Base-by-base conservation (phyloP, 2,329 filamentous ascomycete genomes). In the Mycosphaerella sp. region DNA sequence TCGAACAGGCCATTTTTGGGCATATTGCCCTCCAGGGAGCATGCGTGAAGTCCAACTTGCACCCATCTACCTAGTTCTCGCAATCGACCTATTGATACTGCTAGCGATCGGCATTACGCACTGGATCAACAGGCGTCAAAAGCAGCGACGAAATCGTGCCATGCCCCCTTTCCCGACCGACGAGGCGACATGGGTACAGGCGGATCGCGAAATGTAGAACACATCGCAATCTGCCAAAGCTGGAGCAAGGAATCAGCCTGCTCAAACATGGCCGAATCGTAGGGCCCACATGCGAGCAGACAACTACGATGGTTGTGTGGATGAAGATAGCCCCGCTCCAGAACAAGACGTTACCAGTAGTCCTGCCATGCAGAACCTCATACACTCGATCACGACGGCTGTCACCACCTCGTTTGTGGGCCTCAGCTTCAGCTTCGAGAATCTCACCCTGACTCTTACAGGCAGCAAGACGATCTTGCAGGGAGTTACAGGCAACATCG, bases 401-500 rank as follows among this genome's bases (percentile, higher is more conserved):
- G 77, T 79, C 1, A 75, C 78, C 34, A 76, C 74, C 1, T 70
- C 73, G 5, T 73, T 74, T 26, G 77, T 81, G 55, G 79, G 79
- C 2, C 67, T 82, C 14, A 77, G 74, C 2, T 81, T 82, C 60
- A 72, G 74, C 21, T 82, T 80, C 55, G 68, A 74, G 4, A 70
- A 77, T 39, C 69, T 82, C 2, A 70, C 70, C 23, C 63, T 60
- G 53, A 45, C 54, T 12, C 63, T 61, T 7, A 57, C 48, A 17
- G 46, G 45, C 7, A 57, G 56, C 14, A 63, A 65, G 53, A 74
- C 70, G 48, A 76, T 82, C 48, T 68, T 82, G 4, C 73, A 76
- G 46, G 75, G 77, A 10, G 75, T 82, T 5, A 80, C 78, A 0
- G 80, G 80, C 0, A 74, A 71, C 4, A 81, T 82, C 61, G 70